Base-by-base conservation (phyloP, 208 protist genomes). In the Phytomonas sp. region DNA sequence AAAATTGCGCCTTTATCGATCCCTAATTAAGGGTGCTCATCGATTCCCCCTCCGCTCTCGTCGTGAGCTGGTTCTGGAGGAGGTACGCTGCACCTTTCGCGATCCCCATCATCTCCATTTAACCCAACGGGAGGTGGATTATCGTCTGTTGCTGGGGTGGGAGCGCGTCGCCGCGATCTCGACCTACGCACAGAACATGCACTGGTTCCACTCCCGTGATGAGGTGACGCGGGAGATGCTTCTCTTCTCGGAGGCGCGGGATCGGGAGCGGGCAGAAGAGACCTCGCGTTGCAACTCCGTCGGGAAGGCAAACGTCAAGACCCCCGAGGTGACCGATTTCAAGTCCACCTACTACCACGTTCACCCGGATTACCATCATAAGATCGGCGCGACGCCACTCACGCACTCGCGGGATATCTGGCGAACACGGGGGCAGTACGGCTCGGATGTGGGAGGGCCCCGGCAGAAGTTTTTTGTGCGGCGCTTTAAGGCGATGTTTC, bases 201-300 rank as follows among this genome's bases (percentile, higher is more conserved):
- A 95, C 78, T 95, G 90, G 88, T 95, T 95, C 71, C 87, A 93
- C 74, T 93, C 85, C 7, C 76, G 90, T 28, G 90, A 95, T 68
- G 90, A 93, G 74, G 90, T 95, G 29, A 88, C 83, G 28, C 86
- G 82, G 65, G 84, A 90, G 73, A 95, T 95, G 90, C 66, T 95
- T 74, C 77, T 87, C 70, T 84, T 85, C 62, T 95, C 90, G 0
- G 66, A 87, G 51, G 76, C 87, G 66, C 83, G 85, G 0, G 90
- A 95, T 67, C 75, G 77, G 13, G 70, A 85, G 72, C 75, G 74
- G 7, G 78, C 71, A 9, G 75, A 72, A 37, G 85, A 91, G 74
- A 82, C 83, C 71, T 71, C 71, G 37, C 73, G 74, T 26, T 84
- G 75, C 76, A 92, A 93, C 63, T 13, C 43, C 11, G 80, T 95